Evolutionary conservation across 2,329 filamentous ascomycete genomes (phyloP).

Genomic region (Akanthomyces muscarius): DNA sequence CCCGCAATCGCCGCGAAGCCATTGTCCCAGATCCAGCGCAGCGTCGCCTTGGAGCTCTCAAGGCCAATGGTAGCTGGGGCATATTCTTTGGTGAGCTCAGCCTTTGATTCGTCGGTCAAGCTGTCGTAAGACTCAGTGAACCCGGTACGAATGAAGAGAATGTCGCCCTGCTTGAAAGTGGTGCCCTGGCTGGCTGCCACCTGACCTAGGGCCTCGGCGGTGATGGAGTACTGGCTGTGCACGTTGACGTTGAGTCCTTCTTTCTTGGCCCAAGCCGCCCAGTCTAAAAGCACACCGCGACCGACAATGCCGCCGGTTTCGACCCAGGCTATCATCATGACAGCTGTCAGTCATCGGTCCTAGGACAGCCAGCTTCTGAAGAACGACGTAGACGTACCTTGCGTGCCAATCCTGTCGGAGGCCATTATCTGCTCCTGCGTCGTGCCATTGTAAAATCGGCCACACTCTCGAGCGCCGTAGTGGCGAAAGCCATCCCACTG

Average conservation of each 20-base stretch:
- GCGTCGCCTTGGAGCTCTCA: conserved; percentile 42
- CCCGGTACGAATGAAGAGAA: conserved; percentile 53
- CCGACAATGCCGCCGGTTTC: conserved; percentile 44
- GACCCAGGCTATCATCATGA: conserved; percentile 22
- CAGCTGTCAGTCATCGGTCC: too few species aligned
- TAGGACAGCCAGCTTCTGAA: neutral
- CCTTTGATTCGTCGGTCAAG: conserved; percentile 34
- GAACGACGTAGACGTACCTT: conserved; percentile 23
- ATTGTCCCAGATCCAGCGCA: conserved; percentile 56
- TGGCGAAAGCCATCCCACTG: conserved; percentile 40
- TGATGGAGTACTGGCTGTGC: conserved; percentile 41
- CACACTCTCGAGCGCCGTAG: conserved; percentile 36
- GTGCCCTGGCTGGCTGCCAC: conserved; percentile 42
- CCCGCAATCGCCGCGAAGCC: conserved; percentile 52
- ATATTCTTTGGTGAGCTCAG: conserved; percentile 29
- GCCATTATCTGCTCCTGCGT: conserved; percentile 42
- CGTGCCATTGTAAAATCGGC: conserved; percentile 31
- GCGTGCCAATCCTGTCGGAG: conserved; percentile 27
- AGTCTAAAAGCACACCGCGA: conserved; percentile 51
- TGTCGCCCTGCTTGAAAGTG: conserved; percentile 46
- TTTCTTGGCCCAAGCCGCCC: conserved; percentile 40
- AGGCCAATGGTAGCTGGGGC: conserved; percentile 38
- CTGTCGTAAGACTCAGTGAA: conserved; percentile 43
- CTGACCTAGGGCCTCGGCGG: conserved; percentile 38
- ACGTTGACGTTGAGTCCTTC: conserved; percentile 34